Evolutionary conservation across 305 asterid genomes (phyloP).

Genomic region (Plantago rigida): DNA sequence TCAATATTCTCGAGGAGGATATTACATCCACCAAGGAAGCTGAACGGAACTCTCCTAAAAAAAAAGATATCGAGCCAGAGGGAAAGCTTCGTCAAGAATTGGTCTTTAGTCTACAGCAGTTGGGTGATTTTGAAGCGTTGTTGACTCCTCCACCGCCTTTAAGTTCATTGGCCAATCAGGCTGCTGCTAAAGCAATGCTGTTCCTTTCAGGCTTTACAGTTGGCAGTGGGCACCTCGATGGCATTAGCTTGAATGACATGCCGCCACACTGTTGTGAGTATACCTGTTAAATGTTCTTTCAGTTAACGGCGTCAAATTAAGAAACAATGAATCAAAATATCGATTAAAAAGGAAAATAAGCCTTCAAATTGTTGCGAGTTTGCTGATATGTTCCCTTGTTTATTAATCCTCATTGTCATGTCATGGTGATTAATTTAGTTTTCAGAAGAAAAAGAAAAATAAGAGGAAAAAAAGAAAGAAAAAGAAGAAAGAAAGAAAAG

Average conservation of each 20-base stretch:
- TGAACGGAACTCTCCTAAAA: constrained; percentile 25
- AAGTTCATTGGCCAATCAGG: constrained; percentile 84
- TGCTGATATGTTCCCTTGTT: neutral
- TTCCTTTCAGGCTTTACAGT: constrained; percentile 68
- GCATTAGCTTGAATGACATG: constrained; percentile 71
- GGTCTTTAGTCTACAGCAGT: constrained; percentile 66
- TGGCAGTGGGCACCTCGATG: constrained; percentile 74
- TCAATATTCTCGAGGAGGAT: constrained; percentile 76
- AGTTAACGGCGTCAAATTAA: neutral
- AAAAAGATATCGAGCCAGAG: constrained; percentile 39
- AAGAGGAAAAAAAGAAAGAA: too few species aligned
- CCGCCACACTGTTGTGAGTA: constrained; percentile 76
- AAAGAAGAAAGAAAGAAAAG: neutral
- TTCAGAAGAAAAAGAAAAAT: neutral
- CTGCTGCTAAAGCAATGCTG: constrained; percentile 89
- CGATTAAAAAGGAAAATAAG: neutral
- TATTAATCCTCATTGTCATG: neutral
- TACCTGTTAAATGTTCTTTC: neutral
- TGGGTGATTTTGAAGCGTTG: constrained; percentile 78
- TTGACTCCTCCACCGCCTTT: constrained; percentile 72
- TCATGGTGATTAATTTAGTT: too few species aligned
- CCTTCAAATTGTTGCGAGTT: constrained; percentile 6
- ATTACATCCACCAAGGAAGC: constrained; percentile 35
- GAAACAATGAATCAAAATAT: too few species aligned
- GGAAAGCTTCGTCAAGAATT: constrained; percentile 66